phyloP scores from a whole-genome alignment of 2,329 filamentous ascomycete species.

The Penicillium polonicum region DNA sequence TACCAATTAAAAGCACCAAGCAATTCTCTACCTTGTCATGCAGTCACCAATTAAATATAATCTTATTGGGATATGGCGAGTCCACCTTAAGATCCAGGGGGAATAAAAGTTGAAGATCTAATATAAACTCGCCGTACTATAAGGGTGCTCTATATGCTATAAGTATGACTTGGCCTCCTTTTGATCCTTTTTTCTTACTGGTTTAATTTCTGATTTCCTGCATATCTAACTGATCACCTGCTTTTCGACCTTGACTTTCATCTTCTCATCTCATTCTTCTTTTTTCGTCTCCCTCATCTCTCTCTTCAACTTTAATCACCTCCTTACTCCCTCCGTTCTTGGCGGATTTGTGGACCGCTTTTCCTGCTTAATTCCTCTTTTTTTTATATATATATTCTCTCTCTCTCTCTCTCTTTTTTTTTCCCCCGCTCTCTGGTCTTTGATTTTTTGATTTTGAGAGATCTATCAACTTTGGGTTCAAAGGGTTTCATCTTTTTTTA shows the following conservation, averaged over 20 bases:
- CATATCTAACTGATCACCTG: constrained; percentile 1
- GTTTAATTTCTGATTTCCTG: not conserved
- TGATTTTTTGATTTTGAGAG: not conserved
- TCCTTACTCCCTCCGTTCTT: constrained; percentile 24
- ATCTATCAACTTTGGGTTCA: not conserved
- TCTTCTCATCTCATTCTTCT: not conserved
- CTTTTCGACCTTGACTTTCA: not conserved
- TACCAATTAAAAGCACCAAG: not conserved
- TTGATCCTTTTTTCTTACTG: not conserved
- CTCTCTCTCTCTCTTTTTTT: not conserved
- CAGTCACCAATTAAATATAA: not conserved
- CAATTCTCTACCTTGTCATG: not conserved
- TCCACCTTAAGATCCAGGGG: constrained; percentile 1
- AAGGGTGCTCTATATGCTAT: not conserved
- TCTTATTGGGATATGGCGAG: not conserved
- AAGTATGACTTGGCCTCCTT: not conserved
- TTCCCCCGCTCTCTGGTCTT: not conserved
- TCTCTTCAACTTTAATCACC: not conserved
- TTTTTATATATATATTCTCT: not conserved
- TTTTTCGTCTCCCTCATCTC: not conserved
- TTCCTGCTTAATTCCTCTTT: constrained; percentile 17
- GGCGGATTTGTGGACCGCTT: constrained; percentile 20
- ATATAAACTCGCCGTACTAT: not conserved
- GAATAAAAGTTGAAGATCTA: constrained; percentile 1
- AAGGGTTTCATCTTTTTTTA: not conserved